Evolutionary conservation across 805 yeast species (phyloP).

Genomic region (Candida michaelii): DNA sequence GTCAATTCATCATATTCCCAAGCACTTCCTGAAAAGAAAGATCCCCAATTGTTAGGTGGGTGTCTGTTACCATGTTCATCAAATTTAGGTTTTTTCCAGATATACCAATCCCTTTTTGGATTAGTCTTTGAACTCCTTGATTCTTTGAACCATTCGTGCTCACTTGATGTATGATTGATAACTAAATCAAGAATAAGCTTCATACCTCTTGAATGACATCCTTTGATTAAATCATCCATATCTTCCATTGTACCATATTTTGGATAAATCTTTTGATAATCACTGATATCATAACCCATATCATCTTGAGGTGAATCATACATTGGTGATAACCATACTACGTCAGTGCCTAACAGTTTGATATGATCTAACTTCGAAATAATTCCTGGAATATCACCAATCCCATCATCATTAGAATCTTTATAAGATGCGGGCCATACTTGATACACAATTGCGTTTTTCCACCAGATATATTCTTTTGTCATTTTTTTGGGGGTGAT

Average conservation of each 20-base stretch:
- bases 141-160: conserved; percentile 60
- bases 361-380: conserved; percentile 51
- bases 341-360: conserved; percentile 48
- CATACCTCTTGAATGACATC: conserved; percentile 49
- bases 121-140: conserved; percentile 49
- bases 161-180: conserved; percentile 56
- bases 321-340: conserved; percentile 59
- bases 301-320: conserved; percentile 60
- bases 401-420: conserved; percentile 59
- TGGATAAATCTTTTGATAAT: conserved; percentile 52
- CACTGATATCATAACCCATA: conserved; percentile 62
- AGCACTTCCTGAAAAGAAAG: conserved; percentile 54
- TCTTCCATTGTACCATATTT: conserved; percentile 56
- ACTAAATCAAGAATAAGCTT: conserved; percentile 55
- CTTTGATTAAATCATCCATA: conserved; percentile 48
- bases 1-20: conserved; percentile 58
- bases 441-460: conserved; percentile 55
- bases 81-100: conserved; percentile 53
- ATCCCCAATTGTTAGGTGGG: conserved; percentile 59
- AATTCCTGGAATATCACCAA: conserved; percentile 58
- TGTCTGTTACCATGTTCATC: conserved; percentile 49
- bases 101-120: conserved; percentile 62
- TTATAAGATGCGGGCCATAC: conserved; percentile 62
- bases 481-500: too few species aligned
- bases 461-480: conserved; percentile 47